Conservation (phyloP, 306 rosid species). For the Cucumis melo region DNA sequence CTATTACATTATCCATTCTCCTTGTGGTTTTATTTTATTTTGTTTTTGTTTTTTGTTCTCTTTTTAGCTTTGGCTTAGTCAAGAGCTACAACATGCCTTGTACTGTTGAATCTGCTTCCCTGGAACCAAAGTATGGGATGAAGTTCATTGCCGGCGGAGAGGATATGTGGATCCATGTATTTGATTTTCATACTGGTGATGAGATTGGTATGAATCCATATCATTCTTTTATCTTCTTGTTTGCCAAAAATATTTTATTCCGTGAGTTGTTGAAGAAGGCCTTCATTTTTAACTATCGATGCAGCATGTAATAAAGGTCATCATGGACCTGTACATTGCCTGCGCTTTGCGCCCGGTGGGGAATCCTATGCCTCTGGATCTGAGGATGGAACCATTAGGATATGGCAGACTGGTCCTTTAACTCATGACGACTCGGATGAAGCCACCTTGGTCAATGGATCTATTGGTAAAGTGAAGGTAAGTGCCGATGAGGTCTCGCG, state of each 20-base stretch:
- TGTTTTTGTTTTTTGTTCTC: not conserved
- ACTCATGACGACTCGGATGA: constrained; percentile 44
- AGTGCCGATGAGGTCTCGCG: constrained; percentile 54
- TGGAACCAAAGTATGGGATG: constrained; percentile 90
- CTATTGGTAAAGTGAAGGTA: constrained; percentile 41
- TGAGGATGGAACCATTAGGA: constrained; percentile 96
- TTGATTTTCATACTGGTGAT: constrained; percentile 86
- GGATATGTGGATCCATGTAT: constrained; percentile 93
- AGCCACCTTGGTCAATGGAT: constrained; percentile 33
- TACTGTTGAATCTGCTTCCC: constrained; percentile 79
- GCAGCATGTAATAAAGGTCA: constrained; percentile 98
- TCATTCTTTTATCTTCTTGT: not conserved
- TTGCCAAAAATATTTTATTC: not conserved
- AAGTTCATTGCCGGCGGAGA: constrained; percentile 97
- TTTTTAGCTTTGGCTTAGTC: constrained; percentile 69
- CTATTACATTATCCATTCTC: not conserved
- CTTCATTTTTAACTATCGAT: constrained; percentile 12
- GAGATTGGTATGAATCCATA: constrained; percentile 50
- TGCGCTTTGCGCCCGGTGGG: constrained; percentile 95
- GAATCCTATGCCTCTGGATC: constrained; percentile 99
- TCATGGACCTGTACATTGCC: constrained; percentile 97
- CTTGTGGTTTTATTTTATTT: constrained; percentile 5
- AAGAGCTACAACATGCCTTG: constrained; percentile 96
- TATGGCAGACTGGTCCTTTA: constrained; percentile 91
- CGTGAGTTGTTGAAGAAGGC: not conserved